Evolutionary conservation across 2,329 filamentous ascomycete species (phyloP), one percentile per base, ranked within the genome.

Genomic region (Aspergillus sp.): DNA sequence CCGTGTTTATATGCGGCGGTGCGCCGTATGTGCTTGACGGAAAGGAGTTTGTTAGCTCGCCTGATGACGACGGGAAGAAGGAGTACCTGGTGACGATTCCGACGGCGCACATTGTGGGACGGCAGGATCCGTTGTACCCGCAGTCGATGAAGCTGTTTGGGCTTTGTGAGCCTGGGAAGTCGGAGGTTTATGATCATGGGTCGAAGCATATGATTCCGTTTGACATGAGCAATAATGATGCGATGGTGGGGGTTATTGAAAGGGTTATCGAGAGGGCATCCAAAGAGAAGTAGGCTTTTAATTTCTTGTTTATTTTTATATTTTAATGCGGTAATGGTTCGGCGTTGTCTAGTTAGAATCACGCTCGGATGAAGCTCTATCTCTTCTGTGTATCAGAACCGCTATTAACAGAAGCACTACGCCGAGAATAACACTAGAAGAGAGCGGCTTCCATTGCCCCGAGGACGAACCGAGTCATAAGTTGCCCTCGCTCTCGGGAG

Each of bases 401-500:
- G 67, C 68, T 56, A 60, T 51, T 24, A 71, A 52, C 30, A 72
- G 54, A 15, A 70, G n/a, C 24, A 68, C n/a, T 11, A 68, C 39
- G 15, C 66, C 67, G 4, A 72, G n/a, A 15, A 65, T 40, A 33
- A 69, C 49, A 44, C 58, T 62, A 34, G 57, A 66, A 57, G 53
- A 59, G 55, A 65, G 54, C 42, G 17, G 39, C 33, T 24, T 40
- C 22, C 49, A 47, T 51, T 39, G 34, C 57, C 62, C 62, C 59
- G 20, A 20, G 20, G 20, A 20, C 3, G 20, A 20, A 20, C 20
- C 20, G 20, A 75, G 68, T 76, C 72, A 76, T 66, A 75, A 66
- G 5, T 63, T 44, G 27, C 66, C 62, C 12, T 68, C 77, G 8
- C 75, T 78, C 45, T 82, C 69, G 3, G 78, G 66, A 3, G 83